A percentile compares a stretch with the other conserved stretches of the same genome.
Conservation (phyloP, 2,329 filamentous ascomycete species). For the Phialophora verrucosa region DNA sequence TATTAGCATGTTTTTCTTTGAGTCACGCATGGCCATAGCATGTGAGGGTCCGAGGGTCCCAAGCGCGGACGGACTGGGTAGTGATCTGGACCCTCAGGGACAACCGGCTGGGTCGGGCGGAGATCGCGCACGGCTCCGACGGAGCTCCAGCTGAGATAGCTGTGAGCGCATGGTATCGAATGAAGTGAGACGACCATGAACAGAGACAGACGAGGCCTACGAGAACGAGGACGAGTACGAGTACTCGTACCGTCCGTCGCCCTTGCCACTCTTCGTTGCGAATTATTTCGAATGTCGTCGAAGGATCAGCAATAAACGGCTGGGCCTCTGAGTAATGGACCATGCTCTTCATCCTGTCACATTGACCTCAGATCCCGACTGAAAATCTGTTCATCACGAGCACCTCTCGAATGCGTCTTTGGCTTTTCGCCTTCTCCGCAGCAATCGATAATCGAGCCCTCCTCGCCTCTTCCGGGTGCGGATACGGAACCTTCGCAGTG, state of each 20-base stretch:
- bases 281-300: background rate
- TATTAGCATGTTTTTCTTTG: background rate
- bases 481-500: background rate
- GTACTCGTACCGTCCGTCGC: background rate
- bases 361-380: background rate
- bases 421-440: background rate
- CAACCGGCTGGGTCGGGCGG: conserved; percentile 1
- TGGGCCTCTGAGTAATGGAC: background rate
- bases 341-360: background rate
- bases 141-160: background rate
- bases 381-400: background rate
- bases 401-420: background rate
- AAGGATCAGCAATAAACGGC: background rate
- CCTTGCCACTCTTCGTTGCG: background rate
- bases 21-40: conserved; percentile 8
- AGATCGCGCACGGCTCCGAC: background rate
- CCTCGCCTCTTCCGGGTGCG: background rate
- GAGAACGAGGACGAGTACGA: too few species aligned
- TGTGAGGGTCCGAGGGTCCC: conserved; percentile 7
- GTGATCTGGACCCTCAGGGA: conserved; percentile 13
- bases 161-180: background rate
- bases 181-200: background rate
- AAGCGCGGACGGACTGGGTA: background rate
- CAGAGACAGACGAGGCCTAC: background rate
- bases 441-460: background rate